phyloP scores from a whole-genome alignment of 192 early-diverging fungal genomes.

The Borealophlyctis nickersoniae region DNA sequence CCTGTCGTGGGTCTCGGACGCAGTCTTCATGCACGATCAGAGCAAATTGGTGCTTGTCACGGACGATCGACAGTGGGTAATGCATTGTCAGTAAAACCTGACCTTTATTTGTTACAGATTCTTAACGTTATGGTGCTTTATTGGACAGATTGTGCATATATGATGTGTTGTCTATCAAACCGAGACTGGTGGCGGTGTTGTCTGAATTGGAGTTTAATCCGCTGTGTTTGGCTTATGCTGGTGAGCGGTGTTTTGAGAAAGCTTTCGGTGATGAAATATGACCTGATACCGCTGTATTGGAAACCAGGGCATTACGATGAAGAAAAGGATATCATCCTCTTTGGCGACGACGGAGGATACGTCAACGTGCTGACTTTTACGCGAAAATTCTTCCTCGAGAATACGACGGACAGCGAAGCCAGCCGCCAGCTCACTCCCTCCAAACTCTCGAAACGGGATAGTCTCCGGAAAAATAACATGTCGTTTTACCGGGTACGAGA shows the following conservation, averaged over 20 bases:
- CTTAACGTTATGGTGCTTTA: constrained; percentile 4
- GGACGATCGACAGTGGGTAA: constrained; percentile 54
- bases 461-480: constrained; percentile 43
- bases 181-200: constrained; percentile 47
- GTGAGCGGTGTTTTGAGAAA: constrained; percentile 17
- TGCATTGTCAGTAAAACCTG: neutral
- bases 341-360: constrained; percentile 63
- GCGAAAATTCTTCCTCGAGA: constrained; percentile 48
- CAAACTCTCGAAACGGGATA: constrained; percentile 45
- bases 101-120: too few species aligned
- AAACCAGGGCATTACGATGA: constrained; percentile 51
- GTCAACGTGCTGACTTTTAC: constrained; percentile 54
- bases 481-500: constrained; percentile 38
- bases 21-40: constrained; percentile 52
- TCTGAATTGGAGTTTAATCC: constrained; percentile 59
- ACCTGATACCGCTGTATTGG: neutral
- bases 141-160: constrained; percentile 49
- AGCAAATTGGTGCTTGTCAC: constrained; percentile 52
- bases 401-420: constrained; percentile 32
- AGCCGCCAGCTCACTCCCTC: constrained; percentile 43
- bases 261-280: too few species aligned
- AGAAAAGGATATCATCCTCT: constrained; percentile 50
- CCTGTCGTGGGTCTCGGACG: constrained; percentile 53
- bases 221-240: constrained; percentile 50
- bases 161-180: constrained; percentile 62